Base-by-base conservation (phyloP, 768 basidiomycete genomes). In the Dictyophora rubrovolvata region DNA sequence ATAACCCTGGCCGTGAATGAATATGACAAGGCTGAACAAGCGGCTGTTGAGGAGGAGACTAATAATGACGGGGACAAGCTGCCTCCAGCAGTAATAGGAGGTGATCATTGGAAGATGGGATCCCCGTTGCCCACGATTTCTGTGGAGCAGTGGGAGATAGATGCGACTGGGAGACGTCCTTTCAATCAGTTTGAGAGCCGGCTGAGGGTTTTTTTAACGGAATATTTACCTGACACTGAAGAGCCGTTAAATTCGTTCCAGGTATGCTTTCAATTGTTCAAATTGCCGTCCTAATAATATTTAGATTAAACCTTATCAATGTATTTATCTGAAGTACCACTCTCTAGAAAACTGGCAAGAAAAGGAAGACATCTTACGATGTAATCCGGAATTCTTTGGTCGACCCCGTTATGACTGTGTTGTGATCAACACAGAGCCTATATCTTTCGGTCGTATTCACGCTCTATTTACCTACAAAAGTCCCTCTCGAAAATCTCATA, bases 1-100 rank as follows among this genome's bases (percentile, higher is more conserved):
- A 71, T 71, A 20, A 62, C 62, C 3, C 68, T 67, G 64, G 63
- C 63, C 2, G 62, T 69, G 28, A 61, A 69, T 37, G 61, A 63
- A 16, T 55, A 64, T 50, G 61, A 65, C 37, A 54, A 60, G 35
- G 61, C 60, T 5, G 42, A 36, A 33, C 10, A 22, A 17, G 3
- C 34, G 17, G 16, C 23, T 1, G 54, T 23, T 14, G 5, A 20
- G 11, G 20, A 48, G 23, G 20, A 5, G 35, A 14, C 28, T 28
- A 17, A 17, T 9, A n/a, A 14, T 6, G n/a, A 42, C 5, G 17
- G 4, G 21, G 54, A 55, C 16, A 33, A 28, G 9, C 53, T 28
- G 51, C 18, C 22, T 22, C 35, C 35, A 55, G 57, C 28, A 2
- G 7, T 33, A 35, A 17, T 9, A 17, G 12, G 11, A 11, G 51